These are phyloP conservation scores for Collariella sp. DNA, from an alignment of 495 filamentous ascomycete species.

Conservation along the genomic window DNA sequence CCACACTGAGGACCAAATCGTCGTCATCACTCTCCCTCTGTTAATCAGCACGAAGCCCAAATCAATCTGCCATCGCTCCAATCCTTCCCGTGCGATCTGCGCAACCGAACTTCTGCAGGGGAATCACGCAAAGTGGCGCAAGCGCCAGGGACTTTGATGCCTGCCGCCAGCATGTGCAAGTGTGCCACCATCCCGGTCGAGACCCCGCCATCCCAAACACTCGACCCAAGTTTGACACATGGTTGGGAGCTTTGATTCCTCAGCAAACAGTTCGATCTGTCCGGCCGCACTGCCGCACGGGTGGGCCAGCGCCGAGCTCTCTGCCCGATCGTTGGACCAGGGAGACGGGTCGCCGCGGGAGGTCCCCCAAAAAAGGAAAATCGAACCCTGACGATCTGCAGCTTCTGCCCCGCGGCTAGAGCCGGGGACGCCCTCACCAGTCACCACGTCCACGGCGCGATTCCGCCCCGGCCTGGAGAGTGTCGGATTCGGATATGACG, in stretches of 20 bases:
- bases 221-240: conserved; percentile 12
- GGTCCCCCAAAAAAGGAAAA: not conserved
- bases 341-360: not conserved
- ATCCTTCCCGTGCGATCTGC: not conserved
- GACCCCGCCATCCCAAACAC: not conserved
- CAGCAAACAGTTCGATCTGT: not conserved
- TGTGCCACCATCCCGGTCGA: not conserved
- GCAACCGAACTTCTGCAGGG: not conserved
- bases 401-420: not conserved
- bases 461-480: not conserved
- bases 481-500: not conserved
- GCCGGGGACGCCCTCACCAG: no score
- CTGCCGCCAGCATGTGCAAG: not conserved
- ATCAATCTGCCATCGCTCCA: not conserved
- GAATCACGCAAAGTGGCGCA: conserved; percentile 17
- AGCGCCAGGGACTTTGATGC: not conserved
- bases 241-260: not conserved
- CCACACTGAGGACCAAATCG: no score
- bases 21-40: no score
- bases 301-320: not conserved
- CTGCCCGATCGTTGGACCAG: not conserved
- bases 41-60: not conserved
- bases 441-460: not conserved
- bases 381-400: not conserved
- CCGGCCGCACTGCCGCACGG: not conserved